phyloP scores from a whole-genome alignment of 2,329 filamentous ascomycete genomes.

The Corynespora cassiicola region DNA sequence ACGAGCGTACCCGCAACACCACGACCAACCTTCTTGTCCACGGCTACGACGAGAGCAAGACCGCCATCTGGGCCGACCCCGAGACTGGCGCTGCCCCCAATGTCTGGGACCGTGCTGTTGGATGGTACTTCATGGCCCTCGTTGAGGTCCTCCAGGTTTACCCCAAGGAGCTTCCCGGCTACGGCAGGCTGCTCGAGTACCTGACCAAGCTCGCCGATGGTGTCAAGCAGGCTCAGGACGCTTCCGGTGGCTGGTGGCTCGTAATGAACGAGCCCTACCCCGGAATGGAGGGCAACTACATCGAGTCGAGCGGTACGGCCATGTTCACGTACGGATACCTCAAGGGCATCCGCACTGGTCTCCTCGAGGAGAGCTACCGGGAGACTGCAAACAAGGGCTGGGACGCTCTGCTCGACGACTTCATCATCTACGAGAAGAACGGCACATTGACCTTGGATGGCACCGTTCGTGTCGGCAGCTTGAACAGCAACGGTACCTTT shows the following conservation, averaged over 20 bases:
- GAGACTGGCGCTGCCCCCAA: slow-evolving; percentile 28
- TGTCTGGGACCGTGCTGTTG: slow-evolving; percentile 30
- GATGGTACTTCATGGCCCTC: slow-evolving; percentile 32
- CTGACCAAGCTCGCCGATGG: slow-evolving; percentile 47
- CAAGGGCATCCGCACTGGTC: slow-evolving; percentile 22
- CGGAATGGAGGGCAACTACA: slow-evolving; percentile 58
- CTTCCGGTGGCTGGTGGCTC: slow-evolving; percentile 61
- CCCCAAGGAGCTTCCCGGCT: slow-evolving; percentile 37
- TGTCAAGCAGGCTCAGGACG: slow-evolving; percentile 47
- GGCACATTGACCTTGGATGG: slow-evolving; percentile 56
- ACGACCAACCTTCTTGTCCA: slow-evolving; percentile 24
- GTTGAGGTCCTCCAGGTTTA: slow-evolving; percentile 55
- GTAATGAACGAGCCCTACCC: slow-evolving; percentile 57
- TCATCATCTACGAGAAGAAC: slow-evolving; percentile 49
- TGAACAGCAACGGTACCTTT: slow-evolving; percentile 55
- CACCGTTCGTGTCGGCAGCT: slow-evolving; percentile 57
- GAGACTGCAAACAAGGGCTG: slow-evolving; percentile 49
- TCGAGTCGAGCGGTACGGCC: slow-evolving; percentile 63
- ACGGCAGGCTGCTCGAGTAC: slow-evolving; percentile 39
- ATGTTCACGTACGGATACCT: slow-evolving; percentile 46
- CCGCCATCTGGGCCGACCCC: slow-evolving; percentile 26
- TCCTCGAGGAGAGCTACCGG: slow-evolving; percentile 34
- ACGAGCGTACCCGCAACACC: slow-evolving; percentile 23
- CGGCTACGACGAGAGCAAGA: slow-evolving; percentile 31
- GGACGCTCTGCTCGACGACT: slow-evolving; percentile 46